Conservation (phyloP, 805 yeast species). For the Cyberlindnera petersonii region DNA sequence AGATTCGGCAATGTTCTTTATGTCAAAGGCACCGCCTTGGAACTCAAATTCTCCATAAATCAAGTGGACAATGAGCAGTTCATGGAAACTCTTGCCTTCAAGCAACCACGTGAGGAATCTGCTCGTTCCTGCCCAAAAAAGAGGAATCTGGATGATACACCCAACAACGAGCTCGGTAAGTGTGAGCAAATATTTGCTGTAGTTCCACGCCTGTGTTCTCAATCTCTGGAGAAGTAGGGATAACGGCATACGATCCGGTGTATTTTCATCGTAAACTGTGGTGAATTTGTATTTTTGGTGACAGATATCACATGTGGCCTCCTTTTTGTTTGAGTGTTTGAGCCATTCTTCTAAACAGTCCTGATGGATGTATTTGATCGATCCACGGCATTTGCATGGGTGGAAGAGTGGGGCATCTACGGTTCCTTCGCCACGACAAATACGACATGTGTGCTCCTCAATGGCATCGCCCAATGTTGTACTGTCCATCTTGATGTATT, state of each 20-base stretch:
- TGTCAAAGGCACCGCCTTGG: slow-evolving; percentile 19
- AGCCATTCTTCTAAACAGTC: slow-evolving; percentile 91
- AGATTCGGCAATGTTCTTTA: slow-evolving; percentile 6
- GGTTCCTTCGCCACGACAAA: slow-evolving; percentile 91
- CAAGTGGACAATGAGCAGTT: slow-evolving; percentile 26
- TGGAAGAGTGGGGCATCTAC: slow-evolving; percentile 73
- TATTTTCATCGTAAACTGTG: slow-evolving; percentile 58
- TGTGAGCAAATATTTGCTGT: slow-evolving; percentile 19
- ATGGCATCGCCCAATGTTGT: slow-evolving; percentile 3
- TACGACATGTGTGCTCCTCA: slow-evolving; percentile 67
- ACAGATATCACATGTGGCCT: slow-evolving; percentile 82
- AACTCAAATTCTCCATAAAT: slow-evolving; percentile 18
- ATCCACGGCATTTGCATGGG: slow-evolving; percentile 93
- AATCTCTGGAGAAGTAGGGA: slow-evolving; percentile 41
- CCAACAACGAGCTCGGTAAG: slow-evolving; percentile 33
- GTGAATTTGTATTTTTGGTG: slow-evolving; percentile 66
- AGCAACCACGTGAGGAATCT: slow-evolving; percentile 52
- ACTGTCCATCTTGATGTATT: slow-evolving; percentile 1
- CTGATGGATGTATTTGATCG: slow-evolving; percentile 89
- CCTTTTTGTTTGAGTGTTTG: slow-evolving; percentile 42
- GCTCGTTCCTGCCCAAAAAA: slow-evolving; percentile 52
- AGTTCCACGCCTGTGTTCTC: slow-evolving; percentile 9
- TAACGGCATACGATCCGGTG: slow-evolving; percentile 63
- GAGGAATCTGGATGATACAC: slow-evolving; percentile 49
- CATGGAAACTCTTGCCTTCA: slow-evolving; percentile 49